Evolutionary conservation across 1,284 basidiomycete species (phyloP), one percentile per base, ranked within the genome.

Genomic region (Pyrrhoderma lamaoense): DNA sequence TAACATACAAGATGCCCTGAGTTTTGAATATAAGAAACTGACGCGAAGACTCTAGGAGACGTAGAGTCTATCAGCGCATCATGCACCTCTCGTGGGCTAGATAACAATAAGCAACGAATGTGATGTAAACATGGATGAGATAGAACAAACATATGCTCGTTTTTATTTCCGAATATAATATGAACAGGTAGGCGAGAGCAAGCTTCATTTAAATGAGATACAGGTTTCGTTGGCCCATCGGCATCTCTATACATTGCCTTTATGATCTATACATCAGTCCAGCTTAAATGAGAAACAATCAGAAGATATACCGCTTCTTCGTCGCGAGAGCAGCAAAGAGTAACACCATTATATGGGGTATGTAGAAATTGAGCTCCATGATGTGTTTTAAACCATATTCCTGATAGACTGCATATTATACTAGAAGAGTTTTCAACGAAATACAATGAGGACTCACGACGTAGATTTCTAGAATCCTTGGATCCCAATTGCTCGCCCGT

Each of bases 301-400:
- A 43, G 3, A 23, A 19, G 25, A 65, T 69, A 54, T 54, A 80
- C 80, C 39, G 68, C 71, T 66, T 82, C 80, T 60, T 82, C 75
- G 40, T 79, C 70, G 16, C 73, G 70, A 1, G 71, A 72, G 55
- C 80, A 82, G 8, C 75, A 73, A 4, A 81, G 63, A 0, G 70
- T 72, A 27, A 79, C 72, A 1, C 68, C 66, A 13, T 56, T 21
- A 51, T 70, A 69, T 8, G 64, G 63, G 13, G 64, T 62, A 25
- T 64, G 58, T 13, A 55, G 55, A 35, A 63, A 61, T 23, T 61
- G 62, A 0, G 57, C 61, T 0, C 66, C 67, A 21, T 66, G 64
- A 47, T 69, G 68, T 16, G 64, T 58, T 52, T 68, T 66, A 80
- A 62, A 3, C 69, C 79, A 55, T 76, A 63, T 61, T 66, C 62